phyloP scores from a whole-genome alignment of 2,329 filamentous ascomycete genomes.

The Fusarium sp. region DNA sequence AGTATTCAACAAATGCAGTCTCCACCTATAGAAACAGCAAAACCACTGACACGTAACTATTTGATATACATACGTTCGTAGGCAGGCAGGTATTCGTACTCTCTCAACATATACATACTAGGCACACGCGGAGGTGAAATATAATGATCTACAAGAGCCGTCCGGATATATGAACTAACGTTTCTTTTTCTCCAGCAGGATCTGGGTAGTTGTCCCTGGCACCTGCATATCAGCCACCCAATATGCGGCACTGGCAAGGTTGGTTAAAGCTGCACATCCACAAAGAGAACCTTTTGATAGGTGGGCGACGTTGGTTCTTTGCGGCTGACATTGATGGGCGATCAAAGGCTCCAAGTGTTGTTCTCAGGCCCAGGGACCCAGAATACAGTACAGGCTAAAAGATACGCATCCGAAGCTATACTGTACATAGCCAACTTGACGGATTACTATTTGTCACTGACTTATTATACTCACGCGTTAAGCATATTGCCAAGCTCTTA shows the following conservation, averaged over 20 bases:
- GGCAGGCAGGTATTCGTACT: not conserved
- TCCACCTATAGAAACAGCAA: constrained; percentile 22
- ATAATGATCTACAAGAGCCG: constrained; percentile 24
- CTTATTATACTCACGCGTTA: not conserved
- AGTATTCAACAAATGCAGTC: constrained; percentile 12
- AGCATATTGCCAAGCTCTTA: constrained; percentile 12
- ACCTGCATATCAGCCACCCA: constrained; percentile 1
- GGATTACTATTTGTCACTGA: not conserved
- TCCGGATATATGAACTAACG: constrained; percentile 6
- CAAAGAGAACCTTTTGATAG: not conserved
- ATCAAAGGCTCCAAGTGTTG: constrained; percentile 34
- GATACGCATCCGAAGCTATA: constrained; percentile 2
- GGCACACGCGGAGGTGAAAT: constrained; percentile 5
- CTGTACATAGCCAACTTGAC: not conserved
- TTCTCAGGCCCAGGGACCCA: constrained; percentile 7
- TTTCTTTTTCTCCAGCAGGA: constrained; percentile 8
- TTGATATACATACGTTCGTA: not conserved
- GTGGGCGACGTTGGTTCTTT: constrained; percentile 10
- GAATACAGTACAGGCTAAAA: constrained; percentile 12
- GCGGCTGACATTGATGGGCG: constrained; percentile 33
- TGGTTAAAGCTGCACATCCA: constrained; percentile 4
- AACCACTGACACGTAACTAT: not conserved
- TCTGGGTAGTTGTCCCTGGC: constrained; percentile 1
- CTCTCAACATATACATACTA: not conserved
- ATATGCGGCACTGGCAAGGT: constrained; percentile 6